phyloP scores from a whole-genome alignment of 129 eudicot species.

The Pseudognaphalium luteoalbum region DNA sequence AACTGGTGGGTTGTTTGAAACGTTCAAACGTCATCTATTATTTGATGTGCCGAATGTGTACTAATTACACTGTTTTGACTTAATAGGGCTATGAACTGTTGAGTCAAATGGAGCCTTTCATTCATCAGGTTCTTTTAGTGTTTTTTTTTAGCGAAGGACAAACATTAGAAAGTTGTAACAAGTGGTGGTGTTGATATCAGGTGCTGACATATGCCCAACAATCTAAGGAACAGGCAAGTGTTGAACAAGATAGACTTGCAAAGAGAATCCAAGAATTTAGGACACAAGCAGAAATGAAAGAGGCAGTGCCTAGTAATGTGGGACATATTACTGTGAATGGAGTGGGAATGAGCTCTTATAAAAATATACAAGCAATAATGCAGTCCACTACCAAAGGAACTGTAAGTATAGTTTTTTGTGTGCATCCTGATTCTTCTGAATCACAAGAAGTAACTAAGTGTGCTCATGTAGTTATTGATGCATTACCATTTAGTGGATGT shows the following conservation, averaged over 20 bases:
- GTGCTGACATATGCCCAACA: conserved; percentile 97
- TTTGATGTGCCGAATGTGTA: background rate
- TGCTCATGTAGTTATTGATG: conserved; percentile 1
- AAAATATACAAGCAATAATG: conserved; percentile 75
- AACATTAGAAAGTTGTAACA: conserved; percentile 1
- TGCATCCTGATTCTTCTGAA: background rate
- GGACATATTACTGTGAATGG: conserved; percentile 56
- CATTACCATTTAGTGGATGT: conserved; percentile 2
- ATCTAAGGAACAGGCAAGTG: conserved; percentile 76
- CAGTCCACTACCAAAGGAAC: conserved; percentile 75
- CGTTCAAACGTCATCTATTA: background rate
- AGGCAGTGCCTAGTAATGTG: conserved; percentile 50
- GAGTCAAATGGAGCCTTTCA: conserved; percentile 92
- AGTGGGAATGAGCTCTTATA: conserved; percentile 64
- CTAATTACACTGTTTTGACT: conserved; percentile 29
- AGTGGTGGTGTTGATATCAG: conserved; percentile 39
- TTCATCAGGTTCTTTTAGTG: conserved; percentile 66
- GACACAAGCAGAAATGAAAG: conserved; percentile 69
- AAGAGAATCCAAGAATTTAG: conserved; percentile 95
- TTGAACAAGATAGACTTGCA: conserved; percentile 89
- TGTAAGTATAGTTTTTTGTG: conserved; percentile 40
- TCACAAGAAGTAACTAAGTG: background rate
- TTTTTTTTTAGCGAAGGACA: background rate
- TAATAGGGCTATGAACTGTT: conserved; percentile 78
- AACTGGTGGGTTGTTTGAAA: conserved; percentile 58